Evolutionary conservation across 768 basidiomycete species (phyloP), one percentile per base, ranked within the genome.

Genomic region (Boletus fagicola): DNA sequence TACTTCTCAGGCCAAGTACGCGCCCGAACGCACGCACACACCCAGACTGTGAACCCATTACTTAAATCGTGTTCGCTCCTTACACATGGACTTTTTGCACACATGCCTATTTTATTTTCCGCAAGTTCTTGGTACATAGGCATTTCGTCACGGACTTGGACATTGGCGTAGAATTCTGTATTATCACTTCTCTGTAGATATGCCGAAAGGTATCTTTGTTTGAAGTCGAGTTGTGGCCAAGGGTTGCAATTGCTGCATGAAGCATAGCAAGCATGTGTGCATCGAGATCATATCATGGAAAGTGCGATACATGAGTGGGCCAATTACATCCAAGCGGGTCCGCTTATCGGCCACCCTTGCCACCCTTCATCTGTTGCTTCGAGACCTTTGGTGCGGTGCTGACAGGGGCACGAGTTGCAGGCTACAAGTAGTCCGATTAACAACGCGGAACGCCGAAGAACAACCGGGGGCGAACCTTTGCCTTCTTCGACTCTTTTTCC

Each of bases 331-430:
- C 54, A 35, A 42, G 54, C 59, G 26, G 52, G 28, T 50, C 36
- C 48, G 50, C 61, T 85, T 72, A 88, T 79, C 88, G 84, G 58
- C 86, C 85, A 54, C 83, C 83, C 78, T 89, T 88, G 68, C 87
- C 84, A 71, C 92, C 93, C 83, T 94, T 95, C 88, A 93, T 93
- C 78, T 90, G 89, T 77, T 96, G 94, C 79, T 95, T 98, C 70
- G 92, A 92, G 44, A 95, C 86, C 77, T 88, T 94, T 67, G 93
- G 92, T 54, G 77, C 91, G 40, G 80, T 74, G 50, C 86, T 72
- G 15, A 75, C 81, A 39, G 74, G 66, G 46, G 82, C 72, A 51
- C 86, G 84, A 36, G 64, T 40, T 4, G 81, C 72, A 62, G 86
- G 81, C 88, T 88, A 39, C 48, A 48, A 35, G 36, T 5, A 45